Evolutionary conservation across 768 basidiomycete genomes (phyloP).

Genomic region (Auriscalpium microsporum): DNA sequence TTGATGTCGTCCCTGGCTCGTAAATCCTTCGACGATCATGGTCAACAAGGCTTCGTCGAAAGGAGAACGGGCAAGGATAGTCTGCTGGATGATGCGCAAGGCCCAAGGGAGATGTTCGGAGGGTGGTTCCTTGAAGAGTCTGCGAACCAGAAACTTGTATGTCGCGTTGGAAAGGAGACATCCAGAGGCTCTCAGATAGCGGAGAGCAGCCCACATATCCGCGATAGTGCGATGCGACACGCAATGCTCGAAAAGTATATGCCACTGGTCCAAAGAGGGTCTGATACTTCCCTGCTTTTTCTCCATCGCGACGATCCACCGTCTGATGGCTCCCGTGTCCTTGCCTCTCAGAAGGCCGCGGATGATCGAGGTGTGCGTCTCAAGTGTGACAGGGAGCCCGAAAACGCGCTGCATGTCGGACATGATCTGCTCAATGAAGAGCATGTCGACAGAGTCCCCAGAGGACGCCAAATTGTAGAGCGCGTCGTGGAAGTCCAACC

Average conservation of each 20-base stretch:
- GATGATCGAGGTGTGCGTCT: slow-evolving; percentile 42
- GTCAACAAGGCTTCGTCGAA: slow-evolving; percentile 11
- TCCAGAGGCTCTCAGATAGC: slow-evolving; percentile 29
- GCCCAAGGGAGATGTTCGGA: slow-evolving; percentile 7
- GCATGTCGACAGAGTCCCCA: slow-evolving; percentile 44
- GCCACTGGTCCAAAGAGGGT: slow-evolving; percentile 47
- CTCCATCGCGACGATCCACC: slow-evolving; percentile 50
- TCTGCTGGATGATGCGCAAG: slow-evolving; percentile 6
- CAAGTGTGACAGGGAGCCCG: slow-evolving; percentile 34
- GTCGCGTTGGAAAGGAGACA: slow-evolving; percentile 37
- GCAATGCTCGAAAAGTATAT: slow-evolving; percentile 40
- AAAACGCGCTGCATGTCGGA: slow-evolving; percentile 40
- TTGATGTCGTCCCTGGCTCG: not conserved
- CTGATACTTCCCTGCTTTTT: slow-evolving; percentile 35
- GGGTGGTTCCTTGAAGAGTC: slow-evolving; percentile 24
- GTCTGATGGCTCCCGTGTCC: slow-evolving; percentile 33
- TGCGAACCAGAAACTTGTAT: slow-evolving; percentile 40
- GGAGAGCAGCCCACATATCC: slow-evolving; percentile 5
- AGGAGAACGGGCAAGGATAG: slow-evolving; percentile 6
- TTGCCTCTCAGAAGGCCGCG: slow-evolving; percentile 38
- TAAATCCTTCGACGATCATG: slow-evolving; percentile 15
- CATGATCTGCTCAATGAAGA: slow-evolving; percentile 45
- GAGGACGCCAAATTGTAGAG: slow-evolving; percentile 43
- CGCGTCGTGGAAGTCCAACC: slow-evolving; percentile 28
- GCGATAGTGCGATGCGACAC: slow-evolving; percentile 6